Evolutionary conservation across 1,284 basidiomycete species (phyloP).

Genomic region (Spongispora temasekensis): DNA sequence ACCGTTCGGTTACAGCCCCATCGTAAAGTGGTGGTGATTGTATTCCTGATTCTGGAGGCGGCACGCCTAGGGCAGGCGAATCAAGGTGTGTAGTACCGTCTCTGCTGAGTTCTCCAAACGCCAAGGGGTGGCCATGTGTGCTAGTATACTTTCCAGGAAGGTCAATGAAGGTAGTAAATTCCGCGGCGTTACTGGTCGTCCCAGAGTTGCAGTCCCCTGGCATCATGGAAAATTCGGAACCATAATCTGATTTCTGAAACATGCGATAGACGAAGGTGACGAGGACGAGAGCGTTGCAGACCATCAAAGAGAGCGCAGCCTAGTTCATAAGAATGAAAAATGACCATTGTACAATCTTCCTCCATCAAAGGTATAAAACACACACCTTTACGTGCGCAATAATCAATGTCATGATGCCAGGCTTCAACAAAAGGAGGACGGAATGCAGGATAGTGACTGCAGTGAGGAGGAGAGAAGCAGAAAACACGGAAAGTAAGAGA

Average conservation of each 20-base stretch:
- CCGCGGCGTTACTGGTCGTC: not conserved
- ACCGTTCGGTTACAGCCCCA: no score
- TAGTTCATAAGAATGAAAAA: not conserved
- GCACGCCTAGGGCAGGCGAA: no score
- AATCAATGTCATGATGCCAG: slow-evolving; percentile 9
- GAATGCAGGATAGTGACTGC: slow-evolving; percentile 29
- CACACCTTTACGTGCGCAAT: slow-evolving; percentile 28
- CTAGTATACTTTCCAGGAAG: slow-evolving; percentile 16
- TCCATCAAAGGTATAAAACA: not conserved
- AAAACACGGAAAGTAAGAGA: slow-evolving; percentile 24
- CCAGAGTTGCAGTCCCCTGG: not conserved
- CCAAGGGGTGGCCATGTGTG: not conserved
- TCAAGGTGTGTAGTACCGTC: not conserved
- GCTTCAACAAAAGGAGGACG: slow-evolving; percentile 15
- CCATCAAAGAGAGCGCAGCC: slow-evolving; percentile 22
- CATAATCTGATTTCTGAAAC: slow-evolving; percentile 1
- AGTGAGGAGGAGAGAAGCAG: slow-evolving; percentile 26
- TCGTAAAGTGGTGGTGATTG: no score
- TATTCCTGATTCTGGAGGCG: no score
- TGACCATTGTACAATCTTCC: not conserved
- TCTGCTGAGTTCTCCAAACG: not conserved
- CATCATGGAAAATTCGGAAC: not conserved
- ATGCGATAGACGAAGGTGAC: slow-evolving; percentile 16
- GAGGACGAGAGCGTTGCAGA: slow-evolving; percentile 25
- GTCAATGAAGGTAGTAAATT: slow-evolving; percentile 22